Percentiles rank a stretch among this genome's conserved stretches.
These are phyloP conservation scores for Pyrenophora tritici-repentis DNA, from an alignment of 2,329 filamentous ascomycete species.

Conservation along the genomic window DNA sequence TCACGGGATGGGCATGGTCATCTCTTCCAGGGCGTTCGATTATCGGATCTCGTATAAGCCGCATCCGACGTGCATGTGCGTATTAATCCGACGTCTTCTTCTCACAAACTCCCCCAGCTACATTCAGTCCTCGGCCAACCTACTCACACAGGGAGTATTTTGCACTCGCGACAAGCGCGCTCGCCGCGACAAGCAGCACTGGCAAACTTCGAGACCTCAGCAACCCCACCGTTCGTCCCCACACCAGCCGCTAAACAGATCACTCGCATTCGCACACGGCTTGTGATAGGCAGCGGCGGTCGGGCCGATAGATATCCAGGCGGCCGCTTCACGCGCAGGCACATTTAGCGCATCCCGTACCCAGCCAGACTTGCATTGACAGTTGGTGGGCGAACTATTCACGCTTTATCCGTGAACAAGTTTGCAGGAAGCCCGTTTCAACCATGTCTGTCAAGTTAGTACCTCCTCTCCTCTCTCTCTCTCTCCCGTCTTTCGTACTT, in stretches of 20 bases:
- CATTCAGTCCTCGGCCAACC: not conserved
- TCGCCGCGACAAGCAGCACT: conserved; percentile 24
- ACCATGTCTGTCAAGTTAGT: conserved; percentile 50
- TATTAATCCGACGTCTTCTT: not conserved
- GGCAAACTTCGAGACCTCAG: conserved; percentile 3
- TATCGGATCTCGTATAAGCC: conserved; percentile 1
- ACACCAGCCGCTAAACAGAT: conserved; percentile 24
- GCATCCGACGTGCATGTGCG: conserved; percentile 1
- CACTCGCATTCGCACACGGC: conserved; percentile 25
- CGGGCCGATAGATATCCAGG: conserved; percentile 24
- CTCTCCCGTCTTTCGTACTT: conserved; percentile 6
- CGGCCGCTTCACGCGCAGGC: conserved; percentile 26
- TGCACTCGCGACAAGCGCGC: conserved; percentile 22
- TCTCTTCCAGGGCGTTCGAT: not conserved
- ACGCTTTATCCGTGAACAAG: conserved; percentile 28
- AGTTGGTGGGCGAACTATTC: conserved; percentile 24
- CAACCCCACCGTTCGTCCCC: conserved; percentile 24
- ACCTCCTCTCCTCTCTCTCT: conserved; percentile 9
- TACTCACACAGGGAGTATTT: not conserved
- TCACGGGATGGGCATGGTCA: conserved; percentile 4
- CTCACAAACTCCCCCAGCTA: not conserved
- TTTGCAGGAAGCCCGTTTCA: conserved; percentile 21
- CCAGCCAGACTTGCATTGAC: conserved; percentile 28
- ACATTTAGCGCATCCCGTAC: conserved; percentile 11
- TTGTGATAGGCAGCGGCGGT: conserved; percentile 28